phyloP scores from a whole-genome alignment of 169 alveolate species.

The Amoebophrya sp. region DNA sequence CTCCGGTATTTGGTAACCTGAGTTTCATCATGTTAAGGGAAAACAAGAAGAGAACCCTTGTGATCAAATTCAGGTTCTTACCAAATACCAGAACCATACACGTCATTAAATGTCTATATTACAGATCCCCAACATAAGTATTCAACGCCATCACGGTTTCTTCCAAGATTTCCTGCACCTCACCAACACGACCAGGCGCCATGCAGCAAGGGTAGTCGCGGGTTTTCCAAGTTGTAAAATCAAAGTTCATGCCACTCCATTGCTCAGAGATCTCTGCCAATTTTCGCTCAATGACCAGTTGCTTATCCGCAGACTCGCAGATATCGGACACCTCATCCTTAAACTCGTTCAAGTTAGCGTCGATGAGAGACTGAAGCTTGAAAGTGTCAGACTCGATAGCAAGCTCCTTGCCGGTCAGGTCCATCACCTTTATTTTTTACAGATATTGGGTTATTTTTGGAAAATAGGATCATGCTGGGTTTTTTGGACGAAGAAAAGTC shows the following conservation, averaged over 20 bases:
- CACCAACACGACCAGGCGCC: conserved; percentile 60
- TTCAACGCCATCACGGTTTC: conserved; percentile 81
- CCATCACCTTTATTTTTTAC: no score
- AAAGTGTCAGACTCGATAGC: conserved; percentile 69
- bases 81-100: no score
- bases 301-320: conserved; percentile 91
- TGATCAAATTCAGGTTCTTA: no score
- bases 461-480: no score
- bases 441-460: no score
- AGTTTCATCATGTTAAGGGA: no score
- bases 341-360: conserved; percentile 62
- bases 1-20: no score
- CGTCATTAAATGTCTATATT: no score
- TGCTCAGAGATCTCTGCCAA: conserved; percentile 76
- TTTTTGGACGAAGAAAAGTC: no score
- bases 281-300: conserved; percentile 80
- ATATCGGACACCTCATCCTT: conserved; percentile 90
- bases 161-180: conserved; percentile 83
- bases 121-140: conserved; percentile 45
- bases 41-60: no score
- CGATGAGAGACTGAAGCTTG: conserved; percentile 72
- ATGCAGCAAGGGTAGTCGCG: conserved; percentile 57
- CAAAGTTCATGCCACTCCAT: conserved; percentile 85
- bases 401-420: conserved; percentile 61
- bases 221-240: conserved; percentile 84